Base-by-base conservation (phyloP, 768 basidiomycete genomes). In the Auricularia heimuer region DNA sequence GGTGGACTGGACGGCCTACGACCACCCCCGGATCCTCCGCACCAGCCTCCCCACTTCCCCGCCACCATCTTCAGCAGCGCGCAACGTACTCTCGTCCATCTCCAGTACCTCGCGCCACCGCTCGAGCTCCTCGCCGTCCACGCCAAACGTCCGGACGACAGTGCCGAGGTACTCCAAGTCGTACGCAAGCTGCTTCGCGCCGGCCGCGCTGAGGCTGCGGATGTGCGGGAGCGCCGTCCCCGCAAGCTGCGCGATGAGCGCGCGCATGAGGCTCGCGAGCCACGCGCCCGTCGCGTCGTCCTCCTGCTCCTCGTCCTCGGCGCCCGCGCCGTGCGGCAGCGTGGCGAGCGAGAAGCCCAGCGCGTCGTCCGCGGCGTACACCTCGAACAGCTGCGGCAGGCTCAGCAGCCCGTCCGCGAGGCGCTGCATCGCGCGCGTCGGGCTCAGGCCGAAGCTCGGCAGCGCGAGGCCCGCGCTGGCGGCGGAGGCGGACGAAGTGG, bases 331-430 rank as follows among this genome's bases (percentile, higher is more conserved):
- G 33, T 36, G 65, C 0, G 90, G 92, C 10, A 98, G 77, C 4
- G 89, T 92, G 61, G 88, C 85, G 47, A 98, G 78, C 42, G 92
- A 93, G 75, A 94, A 97, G 2, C 87, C 84, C 8, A 98, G 81
- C 10, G 92, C 91, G 66, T 94, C 93, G 73, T 98, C 94, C 65
- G 89, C 88, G 6, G 90, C 92, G 71, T 97, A 96, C 18, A 95
- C 89, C 74, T 98, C 95, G 71, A 98, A 97, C 16, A 98, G 78
- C 64, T 94, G 78, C 2, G 96, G 93, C 2, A 99, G 83, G 76
- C 96, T 97, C 37, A 98, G 80, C 39, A 99, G 77, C n/a, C 94
- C 94, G 71, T 98, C 97, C 2, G 92, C 90, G 37, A 98, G 87
- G 65, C 87, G 85, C 66, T 94, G 90, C 67, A 97, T 87, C 3